Evolutionary conservation across 768 basidiomycete species (phyloP).

Genomic region (Naganishia friedmannii): DNA sequence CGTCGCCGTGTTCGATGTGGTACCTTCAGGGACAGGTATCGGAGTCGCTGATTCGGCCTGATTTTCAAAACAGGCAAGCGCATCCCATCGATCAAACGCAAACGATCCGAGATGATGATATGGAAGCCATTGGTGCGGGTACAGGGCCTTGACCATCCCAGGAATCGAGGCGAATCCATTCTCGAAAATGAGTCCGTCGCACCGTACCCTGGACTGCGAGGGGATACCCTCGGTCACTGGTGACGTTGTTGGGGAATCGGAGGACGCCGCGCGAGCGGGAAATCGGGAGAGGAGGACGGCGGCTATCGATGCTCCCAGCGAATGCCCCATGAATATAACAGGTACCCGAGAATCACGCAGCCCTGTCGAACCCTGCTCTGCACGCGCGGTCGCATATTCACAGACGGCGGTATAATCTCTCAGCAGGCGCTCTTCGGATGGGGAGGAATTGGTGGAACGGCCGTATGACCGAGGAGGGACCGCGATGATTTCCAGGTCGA

Average conservation of each 20-base stretch:
- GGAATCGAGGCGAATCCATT: constrained; percentile 59
- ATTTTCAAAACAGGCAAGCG: constrained; percentile 44
- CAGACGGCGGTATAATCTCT: constrained; percentile 55
- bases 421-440: constrained; percentile 54
- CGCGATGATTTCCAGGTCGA: constrained; percentile 50
- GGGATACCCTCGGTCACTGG: background rate
- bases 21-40: background rate
- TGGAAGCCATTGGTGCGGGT: constrained; percentile 58
- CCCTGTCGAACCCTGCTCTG: constrained; percentile 29
- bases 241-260: constrained; percentile 31
- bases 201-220: background rate
- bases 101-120: constrained; percentile 58
- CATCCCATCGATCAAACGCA: constrained; percentile 58
- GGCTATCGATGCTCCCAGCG: constrained; percentile 57
- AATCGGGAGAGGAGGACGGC: constrained; percentile 53
- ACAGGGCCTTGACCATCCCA: constrained; percentile 57
- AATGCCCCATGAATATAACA: constrained; percentile 57
- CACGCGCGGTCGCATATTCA: constrained; percentile 47
- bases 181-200: constrained; percentile 56
- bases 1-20: too few species aligned
- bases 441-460: constrained; percentile 54
- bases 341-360: constrained; percentile 26
- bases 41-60: constrained; percentile 16
- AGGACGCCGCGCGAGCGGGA: background rate
- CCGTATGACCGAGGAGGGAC: constrained; percentile 59